These are phyloP conservation scores for Yamadazyma akitaensis DNA, from an alignment of 805 yeast species.

Conservation along the genomic window DNA sequence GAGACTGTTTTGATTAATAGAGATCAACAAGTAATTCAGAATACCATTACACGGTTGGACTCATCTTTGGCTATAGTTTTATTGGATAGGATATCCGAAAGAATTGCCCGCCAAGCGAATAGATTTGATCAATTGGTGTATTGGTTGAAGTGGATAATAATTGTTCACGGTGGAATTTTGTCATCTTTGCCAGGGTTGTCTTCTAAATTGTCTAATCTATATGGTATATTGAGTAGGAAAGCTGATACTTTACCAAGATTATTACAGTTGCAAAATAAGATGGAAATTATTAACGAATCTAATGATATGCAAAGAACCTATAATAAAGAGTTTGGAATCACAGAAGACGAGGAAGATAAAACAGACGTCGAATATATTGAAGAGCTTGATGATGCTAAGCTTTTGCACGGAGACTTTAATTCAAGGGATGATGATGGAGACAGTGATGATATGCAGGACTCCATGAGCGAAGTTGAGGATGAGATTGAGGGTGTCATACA, in stretches of 20 bases:
- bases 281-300: slow-evolving; percentile 44
- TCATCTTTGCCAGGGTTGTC: slow-evolving; percentile 44
- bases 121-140: slow-evolving; percentile 49
- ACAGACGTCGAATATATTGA: slow-evolving; percentile 68
- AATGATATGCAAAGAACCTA: not conserved
- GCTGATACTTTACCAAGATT: slow-evolving; percentile 48
- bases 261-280: slow-evolving; percentile 49
- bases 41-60: slow-evolving; percentile 48
- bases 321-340: slow-evolving; percentile 10
- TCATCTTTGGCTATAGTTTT: slow-evolving; percentile 48
- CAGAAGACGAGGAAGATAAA: slow-evolving; percentile 30
- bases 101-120: slow-evolving; percentile 48
- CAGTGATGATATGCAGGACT: slow-evolving; percentile 11
- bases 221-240: slow-evolving; percentile 46
- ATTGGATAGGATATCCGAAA: slow-evolving; percentile 51
- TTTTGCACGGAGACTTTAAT: slow-evolving; percentile 19
- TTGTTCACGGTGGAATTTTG: slow-evolving; percentile 52
- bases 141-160: slow-evolving; percentile 56
- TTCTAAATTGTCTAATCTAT: slow-evolving; percentile 42
- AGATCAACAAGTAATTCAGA: slow-evolving; percentile 48
- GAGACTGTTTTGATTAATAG: slow-evolving; percentile 72
- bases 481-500: slow-evolving; percentile 4
- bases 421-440: slow-evolving; percentile 17
- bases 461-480: slow-evolving; percentile 8
- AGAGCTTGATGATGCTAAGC: slow-evolving; percentile 54